A percentile compares a stretch with the other conserved stretches of the same genome.
Conservation (phyloP, 1,139 yeast species). For the Candida sp. region DNA sequence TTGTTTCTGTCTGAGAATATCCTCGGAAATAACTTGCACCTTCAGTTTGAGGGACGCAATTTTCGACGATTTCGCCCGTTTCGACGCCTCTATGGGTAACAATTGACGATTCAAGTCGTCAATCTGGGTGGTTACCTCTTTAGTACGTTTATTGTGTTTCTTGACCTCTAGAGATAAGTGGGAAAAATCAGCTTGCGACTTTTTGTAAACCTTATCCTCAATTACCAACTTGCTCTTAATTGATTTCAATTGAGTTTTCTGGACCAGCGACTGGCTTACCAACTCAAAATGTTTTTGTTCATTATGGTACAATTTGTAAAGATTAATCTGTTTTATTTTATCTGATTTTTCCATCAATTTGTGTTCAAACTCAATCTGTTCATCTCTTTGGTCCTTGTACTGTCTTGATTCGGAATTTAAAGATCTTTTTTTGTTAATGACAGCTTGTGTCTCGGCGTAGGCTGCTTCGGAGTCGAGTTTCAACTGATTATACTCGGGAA, state of each 20-base stretch:
- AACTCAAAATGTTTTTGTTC: conserved; percentile 44
- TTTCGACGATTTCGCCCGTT: conserved; percentile 44
- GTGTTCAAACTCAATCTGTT: conserved; percentile 65
- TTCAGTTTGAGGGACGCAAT: conserved; percentile 48
- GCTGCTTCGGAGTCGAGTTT: conserved; percentile 67
- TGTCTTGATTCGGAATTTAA: conserved; percentile 76
- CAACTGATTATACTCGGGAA: conserved; percentile 64
- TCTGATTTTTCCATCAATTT: conserved; percentile 48
- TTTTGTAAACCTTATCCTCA: conserved; percentile 25
- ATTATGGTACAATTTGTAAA: conserved; percentile 69
- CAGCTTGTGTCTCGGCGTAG: conserved; percentile 60
- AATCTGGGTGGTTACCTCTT: conserved; percentile 33
- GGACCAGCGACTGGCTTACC: conserved; percentile 19
- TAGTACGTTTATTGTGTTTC: conserved; percentile 37
- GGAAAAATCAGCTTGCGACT: conserved; percentile 42
- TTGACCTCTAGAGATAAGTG: conserved; percentile 41
- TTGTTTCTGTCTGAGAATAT: conserved; percentile 49
- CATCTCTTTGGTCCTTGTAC: conserved; percentile 72
- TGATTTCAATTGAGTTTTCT: conserved; percentile 24
- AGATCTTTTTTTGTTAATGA: conserved; percentile 70
- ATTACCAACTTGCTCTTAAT: conserved; percentile 19
- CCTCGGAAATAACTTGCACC: conserved; percentile 49
- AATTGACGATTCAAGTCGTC: conserved; percentile 48
- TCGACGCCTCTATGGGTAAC: conserved; percentile 57
- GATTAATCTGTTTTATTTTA: conserved; percentile 45